Evolutionary conservation across 148 eudicot species (phyloP).

Genomic region (Heliamphora exappendiculata): DNA sequence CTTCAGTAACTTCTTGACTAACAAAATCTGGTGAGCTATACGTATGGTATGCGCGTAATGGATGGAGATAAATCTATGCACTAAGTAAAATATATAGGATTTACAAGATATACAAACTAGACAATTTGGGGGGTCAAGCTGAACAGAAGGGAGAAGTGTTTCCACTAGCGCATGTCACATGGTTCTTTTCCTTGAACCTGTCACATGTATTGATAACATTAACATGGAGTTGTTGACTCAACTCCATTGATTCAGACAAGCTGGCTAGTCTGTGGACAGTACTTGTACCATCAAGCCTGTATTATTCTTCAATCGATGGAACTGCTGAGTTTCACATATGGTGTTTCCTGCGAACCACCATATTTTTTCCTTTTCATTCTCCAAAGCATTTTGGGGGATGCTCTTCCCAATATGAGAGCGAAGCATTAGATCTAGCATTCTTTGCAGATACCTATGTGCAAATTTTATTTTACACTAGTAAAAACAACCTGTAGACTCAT

Average conservation of each 20-base stretch:
- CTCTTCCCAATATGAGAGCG: not conserved
- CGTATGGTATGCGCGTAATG: no score
- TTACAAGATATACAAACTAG: not conserved
- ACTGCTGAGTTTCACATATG: not conserved
- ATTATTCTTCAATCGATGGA: not conserved
- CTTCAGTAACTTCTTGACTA: not conserved
- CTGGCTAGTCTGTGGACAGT: not conserved
- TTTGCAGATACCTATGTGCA: not conserved
- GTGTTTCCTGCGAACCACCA: not conserved
- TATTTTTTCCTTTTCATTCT: no score
- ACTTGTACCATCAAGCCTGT: not conserved
- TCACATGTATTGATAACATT: not conserved
- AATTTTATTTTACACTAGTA: not conserved
- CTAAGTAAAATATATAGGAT: not conserved
- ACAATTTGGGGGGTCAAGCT: not conserved
- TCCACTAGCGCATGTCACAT: not conserved
- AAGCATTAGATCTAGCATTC: not conserved
- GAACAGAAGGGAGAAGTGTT: not conserved
- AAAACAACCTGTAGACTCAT: not conserved
- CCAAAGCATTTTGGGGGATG: not conserved
- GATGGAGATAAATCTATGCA: not conserved
- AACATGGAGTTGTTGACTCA: not conserved
- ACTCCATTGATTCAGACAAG: not conserved
- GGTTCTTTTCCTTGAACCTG: not conserved
- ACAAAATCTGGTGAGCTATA: not conserved